Evolutionary conservation across 495 filamentous ascomycete species (phyloP).

Genomic region (Xylaria bambusicola): DNA sequence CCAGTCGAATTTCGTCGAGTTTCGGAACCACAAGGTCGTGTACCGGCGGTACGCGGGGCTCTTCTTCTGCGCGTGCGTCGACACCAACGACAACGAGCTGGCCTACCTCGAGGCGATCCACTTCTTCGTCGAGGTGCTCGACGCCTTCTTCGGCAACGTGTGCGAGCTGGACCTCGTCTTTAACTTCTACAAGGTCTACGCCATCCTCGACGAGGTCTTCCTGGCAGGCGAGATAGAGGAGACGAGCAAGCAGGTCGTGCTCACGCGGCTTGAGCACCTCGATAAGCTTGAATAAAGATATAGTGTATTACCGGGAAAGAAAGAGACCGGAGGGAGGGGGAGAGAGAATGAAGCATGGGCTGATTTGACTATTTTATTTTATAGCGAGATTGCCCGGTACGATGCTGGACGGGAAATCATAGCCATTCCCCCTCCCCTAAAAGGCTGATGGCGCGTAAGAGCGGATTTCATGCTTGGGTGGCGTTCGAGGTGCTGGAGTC

Average conservation of each 20-base stretch:
- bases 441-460: slow-evolving; percentile 1
- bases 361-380: no score
- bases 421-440: no score
- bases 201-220: slow-evolving; percentile 95
- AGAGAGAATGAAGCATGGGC: neutral
- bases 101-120: slow-evolving; percentile 97
- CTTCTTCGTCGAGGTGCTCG: slow-evolving; percentile 98
- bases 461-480: neutral
- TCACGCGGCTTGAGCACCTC: slow-evolving; percentile 90
- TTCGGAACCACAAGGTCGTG: slow-evolving; percentile 89
- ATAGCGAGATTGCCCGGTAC: no score
- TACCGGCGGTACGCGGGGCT: slow-evolving; percentile 96
- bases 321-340: neutral
- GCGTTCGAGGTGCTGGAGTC: slow-evolving; percentile 10
- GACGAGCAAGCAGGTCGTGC: slow-evolving; percentile 95
- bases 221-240: slow-evolving; percentile 97
- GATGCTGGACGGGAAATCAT: no score
- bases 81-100: slow-evolving; percentile 98
- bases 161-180: slow-evolving; percentile 99
- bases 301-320: no score
- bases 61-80: slow-evolving; percentile 98
- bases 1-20: slow-evolving; percentile 98
- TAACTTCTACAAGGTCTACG: slow-evolving; percentile 92
- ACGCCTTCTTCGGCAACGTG: slow-evolving; percentile 98
- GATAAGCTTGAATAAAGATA: slow-evolving; percentile 83